phyloP scores from a whole-genome alignment of 202 grass and related monocot genomes.

The Saccharum hybrid region DNA sequence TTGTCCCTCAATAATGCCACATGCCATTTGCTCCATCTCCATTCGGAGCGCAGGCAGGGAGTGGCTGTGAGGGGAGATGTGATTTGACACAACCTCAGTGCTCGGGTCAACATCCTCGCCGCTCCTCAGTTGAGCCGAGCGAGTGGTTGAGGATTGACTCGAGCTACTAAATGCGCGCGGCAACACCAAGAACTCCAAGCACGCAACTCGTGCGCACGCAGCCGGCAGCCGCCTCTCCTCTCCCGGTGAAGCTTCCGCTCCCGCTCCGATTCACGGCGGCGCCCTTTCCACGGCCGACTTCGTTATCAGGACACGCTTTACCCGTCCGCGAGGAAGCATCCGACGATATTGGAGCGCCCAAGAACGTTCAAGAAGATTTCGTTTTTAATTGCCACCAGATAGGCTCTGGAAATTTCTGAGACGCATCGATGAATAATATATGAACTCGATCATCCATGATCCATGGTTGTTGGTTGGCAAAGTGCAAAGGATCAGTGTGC shows the following conservation, averaged over 20 bases:
- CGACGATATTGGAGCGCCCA: slow-evolving; percentile 2
- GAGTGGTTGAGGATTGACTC: slow-evolving; percentile 13
- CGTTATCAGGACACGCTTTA: slow-evolving; percentile 23
- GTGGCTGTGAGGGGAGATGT: background rate
- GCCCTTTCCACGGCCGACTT: background rate
- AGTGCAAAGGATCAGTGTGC: background rate
- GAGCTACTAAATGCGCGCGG: slow-evolving; percentile 36
- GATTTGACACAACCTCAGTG: slow-evolving; percentile 42
- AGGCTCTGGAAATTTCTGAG: slow-evolving; percentile 8
- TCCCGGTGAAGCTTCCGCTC: slow-evolving; percentile 35
- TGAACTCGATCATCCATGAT: background rate
- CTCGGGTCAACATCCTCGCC: slow-evolving; percentile 25
- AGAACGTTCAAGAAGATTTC: slow-evolving; percentile 34
- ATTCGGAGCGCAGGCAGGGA: background rate
- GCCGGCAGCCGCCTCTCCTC: background rate
- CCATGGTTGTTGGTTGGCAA: slow-evolving; percentile 19
- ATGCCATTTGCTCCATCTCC: slow-evolving; percentile 16
- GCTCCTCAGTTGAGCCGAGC: slow-evolving; percentile 12
- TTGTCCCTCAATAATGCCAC: slow-evolving; percentile 32
- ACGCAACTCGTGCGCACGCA: background rate
- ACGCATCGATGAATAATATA: slow-evolving; percentile 14
- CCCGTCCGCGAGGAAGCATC: slow-evolving; percentile 48
- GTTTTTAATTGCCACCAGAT: slow-evolving; percentile 31
- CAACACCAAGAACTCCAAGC: slow-evolving; percentile 1
- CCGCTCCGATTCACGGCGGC: background rate